Evolutionary conservation across 768 basidiomycete species (phyloP), one percentile per base, ranked within the genome.

Genomic region (Tricholoma terreum): DNA sequence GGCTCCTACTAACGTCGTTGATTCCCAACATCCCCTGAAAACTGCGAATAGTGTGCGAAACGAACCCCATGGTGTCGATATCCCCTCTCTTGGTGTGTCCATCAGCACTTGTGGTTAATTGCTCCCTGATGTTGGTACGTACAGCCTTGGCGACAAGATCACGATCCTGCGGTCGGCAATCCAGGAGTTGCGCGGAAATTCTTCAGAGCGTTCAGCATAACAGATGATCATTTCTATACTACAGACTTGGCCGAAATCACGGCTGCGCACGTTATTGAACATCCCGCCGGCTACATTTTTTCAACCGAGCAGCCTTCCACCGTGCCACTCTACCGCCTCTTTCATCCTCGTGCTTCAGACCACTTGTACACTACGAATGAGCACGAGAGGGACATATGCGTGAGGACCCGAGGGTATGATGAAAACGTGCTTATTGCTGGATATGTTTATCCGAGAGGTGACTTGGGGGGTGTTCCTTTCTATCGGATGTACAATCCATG

Each of bases 201-300:
- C 12, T 35, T 35, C 34, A 35, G 34, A 35, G 34, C 34, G 10
- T 35, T 35, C 34, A 35, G 34, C 12, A 19, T 19, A 11, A 31
- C 6, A 3, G 19, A 17, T 38, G 58, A 62, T 42, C 61, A 59
- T 24, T 53, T 62, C 34, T 62, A 62, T 50, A 62, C 56, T 7
- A 57, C 55, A 15, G 55, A 51, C 35, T 31, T 52, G 12, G 27
- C 31, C 17, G 61, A 59, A 33, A 55, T 55, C n/a, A 38, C 50
- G 30, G 19, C 49, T 34, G 15, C 15, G 4, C 21, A 38, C 21
- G 12, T 14, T 35, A 35, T 35, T 10, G 34, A 35, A 35, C 15
- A 27, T 24, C 33, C 27, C 21, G 33, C 48, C 11, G 48, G 48
- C 27, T 50, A 15, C 15, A 30, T 50, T 17, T 50, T 30, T 33